phyloP scores from a whole-genome alignment of 140 eudicot genomes.

The Oenanthe javanica region DNA sequence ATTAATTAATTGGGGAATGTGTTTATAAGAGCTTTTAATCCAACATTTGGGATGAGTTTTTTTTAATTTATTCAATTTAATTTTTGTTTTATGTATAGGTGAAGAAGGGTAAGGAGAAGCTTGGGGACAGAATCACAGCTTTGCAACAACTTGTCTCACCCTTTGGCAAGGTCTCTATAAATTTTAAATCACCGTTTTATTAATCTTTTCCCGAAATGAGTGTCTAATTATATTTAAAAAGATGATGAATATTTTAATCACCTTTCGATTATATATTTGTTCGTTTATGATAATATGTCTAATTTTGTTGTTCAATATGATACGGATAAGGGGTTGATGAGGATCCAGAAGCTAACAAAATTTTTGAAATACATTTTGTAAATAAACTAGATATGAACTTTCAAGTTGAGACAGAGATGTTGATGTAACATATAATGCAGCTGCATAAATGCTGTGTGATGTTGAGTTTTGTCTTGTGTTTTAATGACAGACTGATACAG shows the following conservation, averaged over 20 bases:
- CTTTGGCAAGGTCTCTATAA: constrained; percentile 64
- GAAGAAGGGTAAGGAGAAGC: constrained; percentile 66
- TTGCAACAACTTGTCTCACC: constrained; percentile 88
- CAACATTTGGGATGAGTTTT: neutral
- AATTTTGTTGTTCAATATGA: neutral
- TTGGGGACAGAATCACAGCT: constrained; percentile 79
- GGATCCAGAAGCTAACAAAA: neutral
- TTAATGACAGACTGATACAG: constrained; percentile 69
- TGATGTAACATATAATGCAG: neutral
- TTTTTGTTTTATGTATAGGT: neutral
- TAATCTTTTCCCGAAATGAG: neutral
- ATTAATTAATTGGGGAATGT: neutral
- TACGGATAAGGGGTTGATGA: neutral
- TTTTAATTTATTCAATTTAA: neutral
- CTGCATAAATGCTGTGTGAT: constrained; percentile 1
- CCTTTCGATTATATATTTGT: neutral
- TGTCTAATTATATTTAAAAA: neutral
- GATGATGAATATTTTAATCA: neutral
- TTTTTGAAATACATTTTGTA: neutral
- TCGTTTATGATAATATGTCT: neutral
- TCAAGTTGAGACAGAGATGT: neutral
- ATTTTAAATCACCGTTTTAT: neutral
- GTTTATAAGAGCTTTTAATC: neutral
- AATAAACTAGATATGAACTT: neutral
- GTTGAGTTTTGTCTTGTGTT: neutral